A percentile compares a stretch with the other conserved stretches of the same genome.
Conservation (phyloP, 1,284 basidiomycete species). For the Apiotrichum sp. region DNA sequence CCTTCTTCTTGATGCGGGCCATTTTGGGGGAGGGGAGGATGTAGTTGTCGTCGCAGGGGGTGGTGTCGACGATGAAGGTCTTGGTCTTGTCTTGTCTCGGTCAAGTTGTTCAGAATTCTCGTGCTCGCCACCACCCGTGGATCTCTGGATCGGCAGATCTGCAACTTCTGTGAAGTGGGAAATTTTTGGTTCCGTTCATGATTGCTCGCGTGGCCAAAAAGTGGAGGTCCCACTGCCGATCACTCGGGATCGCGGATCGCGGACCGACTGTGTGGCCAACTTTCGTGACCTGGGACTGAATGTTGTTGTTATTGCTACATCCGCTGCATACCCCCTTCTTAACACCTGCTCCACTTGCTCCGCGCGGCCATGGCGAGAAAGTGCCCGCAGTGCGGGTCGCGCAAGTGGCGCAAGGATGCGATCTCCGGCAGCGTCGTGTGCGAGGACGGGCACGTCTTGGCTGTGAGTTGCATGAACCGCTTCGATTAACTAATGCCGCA, state of each 20-base stretch:
- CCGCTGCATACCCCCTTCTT: too few relatives aligned
- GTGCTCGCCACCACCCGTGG: too few relatives aligned
- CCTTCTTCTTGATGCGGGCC: constrained; percentile 84
- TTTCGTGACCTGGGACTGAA: not conserved
- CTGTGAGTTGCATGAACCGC: constrained; percentile 22
- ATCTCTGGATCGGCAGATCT: not conserved
- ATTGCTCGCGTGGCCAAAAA: constrained; percentile 11
- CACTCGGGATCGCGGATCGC: too few relatives aligned
- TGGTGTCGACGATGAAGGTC: not conserved
- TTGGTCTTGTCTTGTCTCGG: not conserved
- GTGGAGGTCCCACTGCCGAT: not conserved
- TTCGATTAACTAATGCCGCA: constrained; percentile 7
- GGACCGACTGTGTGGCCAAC: too few relatives aligned
- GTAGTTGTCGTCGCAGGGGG: not conserved
- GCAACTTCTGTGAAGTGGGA: not conserved
- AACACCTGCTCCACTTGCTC: too few relatives aligned
- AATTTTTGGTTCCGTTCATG: constrained; percentile 17
- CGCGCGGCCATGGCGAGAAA: constrained; percentile 28
- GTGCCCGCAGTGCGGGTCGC: constrained; percentile 42
- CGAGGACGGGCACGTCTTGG: constrained; percentile 45
- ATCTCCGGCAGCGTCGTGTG: constrained; percentile 40
- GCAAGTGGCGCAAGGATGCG: constrained; percentile 40
- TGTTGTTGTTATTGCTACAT: constrained; percentile 1
- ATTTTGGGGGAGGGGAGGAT: constrained; percentile 48
- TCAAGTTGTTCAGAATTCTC: too few relatives aligned